Evolutionary conservation across 2,329 filamentous ascomycete species (phyloP), one percentile per base, ranked within the genome.

Genomic region (Tolypocladium endophyticum): DNA sequence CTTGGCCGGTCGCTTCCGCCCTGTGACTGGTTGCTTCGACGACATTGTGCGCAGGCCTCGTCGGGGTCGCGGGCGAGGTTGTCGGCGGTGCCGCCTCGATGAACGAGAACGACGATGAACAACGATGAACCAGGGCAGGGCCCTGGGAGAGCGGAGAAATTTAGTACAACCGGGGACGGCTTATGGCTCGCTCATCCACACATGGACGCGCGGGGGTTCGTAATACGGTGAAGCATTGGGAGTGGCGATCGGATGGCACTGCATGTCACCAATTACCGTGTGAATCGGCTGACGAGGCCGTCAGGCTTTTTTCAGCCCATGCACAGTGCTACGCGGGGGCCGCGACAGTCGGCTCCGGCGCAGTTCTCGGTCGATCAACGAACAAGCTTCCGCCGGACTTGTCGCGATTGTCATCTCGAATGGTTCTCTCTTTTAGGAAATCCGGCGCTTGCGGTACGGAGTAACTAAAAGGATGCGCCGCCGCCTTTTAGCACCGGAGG

Each of bases 1-100:
- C 58, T 67, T 65, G 6, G 64, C 60, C 9, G 57, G 60, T 23
- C 54, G 30, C 70, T 0, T 52, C 8, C 28, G 47, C 18, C 28
- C 47, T 12, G 18, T 9, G 23, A 4, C 7, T 47, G 23, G 18
- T 12, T 52, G 47, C 28, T 11, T 18, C 18, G 28, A n/a, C 8
- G 47, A n/a, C 47, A 35, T 52, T n/a, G 28, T n/a, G 28, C 47
- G 28, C 16, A 33, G 18, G 47, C 25, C 6, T 30, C 25, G 47
- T 20, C 14, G 45, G 8, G 14, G 25, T 18, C 14, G 5, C 20
- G 18, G 28, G 11, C 14, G 47, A 33, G 28, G 7, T 33, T 5
- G 28, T n/a, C 14, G 47, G 28, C 28, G 18, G 28, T 2, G 8
- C 18, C 28, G 16, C 8, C 11, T 33, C 28, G 47, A n/a, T 52